Percentiles rank a stretch among this genome's conserved stretches.
Evolutionary conservation across 2,329 filamentous ascomycete genomes (phyloP).

Genomic region (Beauveria australis): DNA sequence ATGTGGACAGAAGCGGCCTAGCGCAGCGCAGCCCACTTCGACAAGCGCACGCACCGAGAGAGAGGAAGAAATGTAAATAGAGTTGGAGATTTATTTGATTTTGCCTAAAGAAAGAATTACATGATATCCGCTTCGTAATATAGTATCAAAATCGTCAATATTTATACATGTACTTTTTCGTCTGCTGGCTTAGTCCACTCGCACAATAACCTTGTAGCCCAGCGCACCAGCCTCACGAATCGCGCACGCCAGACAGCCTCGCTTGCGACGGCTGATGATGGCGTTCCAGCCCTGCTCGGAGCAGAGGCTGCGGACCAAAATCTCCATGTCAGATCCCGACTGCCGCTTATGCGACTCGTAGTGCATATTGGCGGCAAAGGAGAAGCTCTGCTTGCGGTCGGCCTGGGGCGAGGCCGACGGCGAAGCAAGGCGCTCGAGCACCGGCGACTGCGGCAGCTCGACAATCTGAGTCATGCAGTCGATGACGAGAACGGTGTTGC

Average conservation of each 20-base stretch:
- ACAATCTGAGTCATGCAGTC: slow-evolving; percentile 53
- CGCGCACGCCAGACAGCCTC: slow-evolving; percentile 66
- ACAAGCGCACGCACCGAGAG: neutral
- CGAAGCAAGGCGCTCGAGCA: slow-evolving; percentile 28
- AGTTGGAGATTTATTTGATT: neutral
- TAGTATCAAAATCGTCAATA: neutral
- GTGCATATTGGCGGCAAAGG: slow-evolving; percentile 44
- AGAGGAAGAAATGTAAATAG: neutral
- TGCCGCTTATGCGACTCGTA: slow-evolving; percentile 48
- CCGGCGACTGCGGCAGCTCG: slow-evolving; percentile 40
- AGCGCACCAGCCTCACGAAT: slow-evolving; percentile 66
- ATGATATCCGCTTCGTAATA: slow-evolving; percentile 5
- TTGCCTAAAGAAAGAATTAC: neutral
- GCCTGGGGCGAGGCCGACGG: slow-evolving; percentile 21
- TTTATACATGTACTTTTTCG: slow-evolving; percentile 1
- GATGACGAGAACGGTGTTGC: slow-evolving; percentile 45
- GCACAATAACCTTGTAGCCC: slow-evolving; percentile 59
- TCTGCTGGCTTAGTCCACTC: slow-evolving; percentile 37
- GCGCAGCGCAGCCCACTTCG: neutral
- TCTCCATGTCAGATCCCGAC: slow-evolving; percentile 58
- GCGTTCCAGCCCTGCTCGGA: slow-evolving; percentile 69
- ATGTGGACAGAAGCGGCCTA: neutral
- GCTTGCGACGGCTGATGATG: slow-evolving; percentile 55
- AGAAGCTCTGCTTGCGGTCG: slow-evolving; percentile 29
- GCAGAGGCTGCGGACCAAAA: slow-evolving; percentile 64